Evolutionary conservation across 2,329 filamentous ascomycete genomes (phyloP).

Genomic region (Niveomyces coronatus): DNA sequence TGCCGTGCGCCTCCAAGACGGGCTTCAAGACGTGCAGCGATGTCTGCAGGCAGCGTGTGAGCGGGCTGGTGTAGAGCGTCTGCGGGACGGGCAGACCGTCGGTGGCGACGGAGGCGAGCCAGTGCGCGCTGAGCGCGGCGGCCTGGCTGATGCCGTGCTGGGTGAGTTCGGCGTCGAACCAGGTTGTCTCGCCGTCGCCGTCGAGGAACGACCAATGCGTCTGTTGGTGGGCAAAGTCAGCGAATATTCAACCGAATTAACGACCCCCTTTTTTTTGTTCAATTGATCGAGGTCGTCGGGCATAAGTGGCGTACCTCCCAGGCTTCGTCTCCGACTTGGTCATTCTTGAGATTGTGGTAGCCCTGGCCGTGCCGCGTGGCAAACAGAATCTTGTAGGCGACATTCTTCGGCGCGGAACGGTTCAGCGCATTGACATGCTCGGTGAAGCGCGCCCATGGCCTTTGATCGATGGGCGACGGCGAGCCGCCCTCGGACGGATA

Average conservation of each 20-base stretch:
- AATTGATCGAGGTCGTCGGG: background rate
- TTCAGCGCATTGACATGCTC: constrained; percentile 38
- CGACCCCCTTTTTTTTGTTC: no score
- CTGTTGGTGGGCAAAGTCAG: no score
- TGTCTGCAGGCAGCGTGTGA: constrained; percentile 49
- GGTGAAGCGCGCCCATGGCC: constrained; percentile 43
- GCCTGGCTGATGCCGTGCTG: constrained; percentile 43
- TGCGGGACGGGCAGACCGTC: constrained; percentile 42
- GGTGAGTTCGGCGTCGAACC: constrained; percentile 40
- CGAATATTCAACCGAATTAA: no score
- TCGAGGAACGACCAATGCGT: constrained; percentile 28
- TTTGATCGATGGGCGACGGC: constrained; percentile 17
- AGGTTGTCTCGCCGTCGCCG: constrained; percentile 26
- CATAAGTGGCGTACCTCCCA: constrained; percentile 36
- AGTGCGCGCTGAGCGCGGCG: constrained; percentile 38
- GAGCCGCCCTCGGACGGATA: constrained; percentile 31
- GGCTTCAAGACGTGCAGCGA: constrained; percentile 38
- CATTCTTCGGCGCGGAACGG: constrained; percentile 26
- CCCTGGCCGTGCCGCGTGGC: constrained; percentile 50
- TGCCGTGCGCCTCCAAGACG: constrained; percentile 25
- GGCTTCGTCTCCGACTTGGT: constrained; percentile 43
- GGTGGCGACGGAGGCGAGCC: constrained; percentile 31
- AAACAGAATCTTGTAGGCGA: constrained; percentile 43
- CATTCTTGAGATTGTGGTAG: constrained; percentile 36
- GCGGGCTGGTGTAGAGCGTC: constrained; percentile 46